A percentile compares a stretch with the other conserved stretches of the same genome.
phyloP scores from a whole-genome alignment of 192 early-diverging fungal genomes.

The Thamnidium elegans region DNA sequence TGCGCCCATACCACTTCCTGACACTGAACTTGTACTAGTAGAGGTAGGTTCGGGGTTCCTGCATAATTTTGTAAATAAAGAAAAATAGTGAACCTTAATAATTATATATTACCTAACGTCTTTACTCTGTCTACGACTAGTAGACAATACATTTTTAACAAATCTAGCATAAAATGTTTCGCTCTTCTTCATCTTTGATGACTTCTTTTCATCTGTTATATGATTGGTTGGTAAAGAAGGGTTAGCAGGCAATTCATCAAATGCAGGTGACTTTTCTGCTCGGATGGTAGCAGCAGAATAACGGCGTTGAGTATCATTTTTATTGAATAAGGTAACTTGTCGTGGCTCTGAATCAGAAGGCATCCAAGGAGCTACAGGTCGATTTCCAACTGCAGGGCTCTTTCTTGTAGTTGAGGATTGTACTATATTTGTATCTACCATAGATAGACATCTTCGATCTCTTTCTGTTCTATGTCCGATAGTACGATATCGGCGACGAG shows the following conservation, averaged over 20 bases:
- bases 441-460: constrained; percentile 23
- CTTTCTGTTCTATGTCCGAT: constrained; percentile 17
- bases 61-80: background rate
- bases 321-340: too few species aligned
- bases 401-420: background rate
- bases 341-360: background rate
- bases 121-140: constrained; percentile 15
- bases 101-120: too few species aligned
- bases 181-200: constrained; percentile 23
- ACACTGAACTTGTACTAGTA: background rate
- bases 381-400: background rate
- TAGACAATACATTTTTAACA: constrained; percentile 19
- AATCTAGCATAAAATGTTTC: constrained; percentile 28
- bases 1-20: background rate
- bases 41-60: background rate
- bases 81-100: background rate
- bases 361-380: constrained; percentile 17
- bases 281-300: constrained; percentile 16
- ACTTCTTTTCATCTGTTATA: constrained; percentile 3
- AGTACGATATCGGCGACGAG: constrained; percentile 24
- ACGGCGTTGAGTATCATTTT: background rate
- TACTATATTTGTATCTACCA: constrained; percentile 14
- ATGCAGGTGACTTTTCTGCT: constrained; percentile 10
- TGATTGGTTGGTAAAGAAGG: background rate
- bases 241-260: constrained; percentile 5